These are phyloP conservation scores for Ensete glaucum DNA, from an alignment of 176 grass and related monocot species.

Conservation along the genomic window DNA sequence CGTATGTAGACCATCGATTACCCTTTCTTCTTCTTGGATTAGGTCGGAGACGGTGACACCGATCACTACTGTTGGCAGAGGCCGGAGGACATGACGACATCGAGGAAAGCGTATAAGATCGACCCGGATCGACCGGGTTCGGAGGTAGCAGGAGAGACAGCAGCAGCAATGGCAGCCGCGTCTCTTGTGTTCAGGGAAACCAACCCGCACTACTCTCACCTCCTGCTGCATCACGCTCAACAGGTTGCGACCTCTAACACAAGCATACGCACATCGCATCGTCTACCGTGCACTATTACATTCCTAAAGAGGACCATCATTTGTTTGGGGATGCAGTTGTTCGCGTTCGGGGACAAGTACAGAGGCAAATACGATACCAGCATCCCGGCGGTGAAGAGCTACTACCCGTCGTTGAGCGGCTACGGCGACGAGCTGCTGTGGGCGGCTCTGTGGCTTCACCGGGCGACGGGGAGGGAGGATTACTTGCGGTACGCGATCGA, in stretches of 20 bases:
- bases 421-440: constrained; percentile 20
- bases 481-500: background rate
- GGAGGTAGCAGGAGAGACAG: constrained; percentile 10
- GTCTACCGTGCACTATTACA: no score
- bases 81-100: constrained; percentile 16
- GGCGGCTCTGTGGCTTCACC: constrained; percentile 11
- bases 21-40: background rate
- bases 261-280: background rate
- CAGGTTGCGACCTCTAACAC: background rate
- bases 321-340: background rate
- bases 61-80: constrained; percentile 17
- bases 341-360: constrained; percentile 9
- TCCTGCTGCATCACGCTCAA: constrained; percentile 11
- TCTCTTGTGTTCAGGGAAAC: background rate
- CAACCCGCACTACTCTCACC: constrained; percentile 12
- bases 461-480: background rate
- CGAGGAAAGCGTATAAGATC: constrained; percentile 6
- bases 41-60: constrained; percentile 10
- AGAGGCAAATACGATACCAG: constrained; percentile 3
- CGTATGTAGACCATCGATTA: background rate
- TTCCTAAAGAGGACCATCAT: background rate
- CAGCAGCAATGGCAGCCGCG: background rate
- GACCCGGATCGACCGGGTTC: constrained; percentile 2
- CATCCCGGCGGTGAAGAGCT: constrained; percentile 9
- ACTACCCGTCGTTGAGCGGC: constrained; percentile 17